Percentiles rank a stretch among this genome's conserved stretches.
Conservation (phyloP, 2,329 filamentous ascomycete species). For the Fusarium temperatum region DNA sequence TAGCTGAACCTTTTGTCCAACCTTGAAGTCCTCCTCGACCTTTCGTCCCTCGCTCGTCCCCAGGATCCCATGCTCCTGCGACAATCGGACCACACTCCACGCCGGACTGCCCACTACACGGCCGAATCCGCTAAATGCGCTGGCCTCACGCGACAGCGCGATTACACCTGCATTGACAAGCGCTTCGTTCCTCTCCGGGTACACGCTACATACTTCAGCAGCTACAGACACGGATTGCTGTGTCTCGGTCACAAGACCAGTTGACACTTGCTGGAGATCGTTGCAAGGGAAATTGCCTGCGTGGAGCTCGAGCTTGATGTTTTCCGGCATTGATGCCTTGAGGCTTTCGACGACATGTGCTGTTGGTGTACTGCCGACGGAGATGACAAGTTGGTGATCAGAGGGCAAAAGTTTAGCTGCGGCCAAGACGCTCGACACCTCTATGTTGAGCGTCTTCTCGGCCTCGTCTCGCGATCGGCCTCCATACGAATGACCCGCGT, state of each 20-base stretch:
- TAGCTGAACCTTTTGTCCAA: constrained; percentile 47
- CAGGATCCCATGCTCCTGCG: constrained; percentile 52
- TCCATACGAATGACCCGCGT: constrained; percentile 51
- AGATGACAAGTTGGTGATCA: constrained; percentile 43
- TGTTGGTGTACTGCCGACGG: constrained; percentile 49
- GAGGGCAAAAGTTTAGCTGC: constrained; percentile 44
- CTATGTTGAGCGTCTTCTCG: constrained; percentile 42
- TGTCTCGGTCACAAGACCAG: constrained; percentile 42
- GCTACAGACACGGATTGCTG: constrained; percentile 46
- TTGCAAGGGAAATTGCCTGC: constrained; percentile 51
- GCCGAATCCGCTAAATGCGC: constrained; percentile 44
- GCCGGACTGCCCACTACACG: constrained; percentile 39
- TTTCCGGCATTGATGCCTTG: constrained; percentile 42
- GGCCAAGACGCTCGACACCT: constrained; percentile 44
- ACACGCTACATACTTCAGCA: constrained; percentile 51
- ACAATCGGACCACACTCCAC: constrained; percentile 48
- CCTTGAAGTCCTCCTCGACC: constrained; percentile 42
- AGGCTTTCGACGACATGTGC: constrained; percentile 48
- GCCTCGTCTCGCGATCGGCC: constrained; percentile 45
- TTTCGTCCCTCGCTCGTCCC: constrained; percentile 33
- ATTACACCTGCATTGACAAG: constrained; percentile 50
- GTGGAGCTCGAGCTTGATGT: constrained; percentile 49
- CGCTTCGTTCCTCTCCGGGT: constrained; percentile 50
- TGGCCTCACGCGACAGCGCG: constrained; percentile 48
- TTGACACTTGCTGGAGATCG: constrained; percentile 52